Evolutionary conservation across 129 eudicot genomes (phyloP).

Genomic region (Smallanthus sonchifolius): DNA sequence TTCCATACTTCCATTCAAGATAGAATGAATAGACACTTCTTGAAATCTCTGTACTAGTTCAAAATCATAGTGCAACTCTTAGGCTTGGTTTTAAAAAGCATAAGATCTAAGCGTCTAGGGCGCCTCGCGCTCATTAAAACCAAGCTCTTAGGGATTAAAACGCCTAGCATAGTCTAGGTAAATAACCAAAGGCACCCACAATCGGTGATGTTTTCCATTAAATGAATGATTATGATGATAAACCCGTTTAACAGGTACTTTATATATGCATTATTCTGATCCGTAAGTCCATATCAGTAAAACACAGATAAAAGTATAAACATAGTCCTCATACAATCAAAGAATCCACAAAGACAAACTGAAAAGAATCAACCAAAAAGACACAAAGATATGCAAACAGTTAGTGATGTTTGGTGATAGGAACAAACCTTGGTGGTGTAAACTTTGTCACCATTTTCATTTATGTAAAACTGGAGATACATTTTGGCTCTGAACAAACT

Average conservation of each 20-base stretch:
- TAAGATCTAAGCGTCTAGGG: too few species aligned
- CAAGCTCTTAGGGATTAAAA: too few species aligned
- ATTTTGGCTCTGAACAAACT: slow-evolving; percentile 25
- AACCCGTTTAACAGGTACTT: background rate
- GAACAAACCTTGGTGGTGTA: slow-evolving; percentile 48
- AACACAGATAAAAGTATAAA: background rate
- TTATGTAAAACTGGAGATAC: slow-evolving; percentile 66
- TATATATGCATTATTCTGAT: background rate
- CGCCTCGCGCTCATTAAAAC: too few species aligned
- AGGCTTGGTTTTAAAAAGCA: too few species aligned
- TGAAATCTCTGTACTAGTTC: background rate
- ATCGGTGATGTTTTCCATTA: background rate
- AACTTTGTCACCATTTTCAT: slow-evolving; percentile 67
- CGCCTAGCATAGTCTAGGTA: too few species aligned
- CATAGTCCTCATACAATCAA: background rate
- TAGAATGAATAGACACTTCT: background rate
- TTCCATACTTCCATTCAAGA: background rate
- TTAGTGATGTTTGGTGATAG: background rate
- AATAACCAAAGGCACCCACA: background rate
- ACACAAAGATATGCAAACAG: background rate
- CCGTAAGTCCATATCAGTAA: background rate
- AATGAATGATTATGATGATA: background rate
- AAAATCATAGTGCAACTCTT: too few species aligned
- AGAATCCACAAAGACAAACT: too few species aligned
- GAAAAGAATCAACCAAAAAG: background rate